Evolutionary conservation across 495 filamentous ascomycete genomes (phyloP).

Genomic region (Amphirosellinia nigrospora): DNA sequence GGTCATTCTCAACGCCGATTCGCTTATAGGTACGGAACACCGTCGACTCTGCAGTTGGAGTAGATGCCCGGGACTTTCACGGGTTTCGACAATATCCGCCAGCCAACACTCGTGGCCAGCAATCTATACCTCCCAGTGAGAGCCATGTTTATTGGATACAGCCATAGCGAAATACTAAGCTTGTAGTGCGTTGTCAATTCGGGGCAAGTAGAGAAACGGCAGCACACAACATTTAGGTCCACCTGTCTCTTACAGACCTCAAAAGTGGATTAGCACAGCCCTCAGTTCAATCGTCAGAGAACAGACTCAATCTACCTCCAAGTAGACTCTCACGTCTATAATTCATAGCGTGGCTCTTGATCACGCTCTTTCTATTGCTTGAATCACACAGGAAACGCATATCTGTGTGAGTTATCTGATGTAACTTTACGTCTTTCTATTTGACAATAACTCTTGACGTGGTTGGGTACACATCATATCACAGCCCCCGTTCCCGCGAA

Average conservation of each 20-base stretch:
- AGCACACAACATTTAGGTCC: slow-evolving; percentile 13
- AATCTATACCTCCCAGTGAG: slow-evolving; percentile 6
- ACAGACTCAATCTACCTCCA: slow-evolving; percentile 12
- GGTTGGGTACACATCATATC: slow-evolving; percentile 19
- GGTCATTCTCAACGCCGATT: slow-evolving; percentile 21
- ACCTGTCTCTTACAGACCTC: slow-evolving; percentile 4
- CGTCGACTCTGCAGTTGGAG: slow-evolving; percentile 25
- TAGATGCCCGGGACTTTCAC: slow-evolving; percentile 13
- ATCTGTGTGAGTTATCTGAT: slow-evolving; percentile 21
- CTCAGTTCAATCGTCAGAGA: slow-evolving; percentile 1
- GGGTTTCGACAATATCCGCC: slow-evolving; percentile 17
- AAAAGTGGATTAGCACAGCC: neutral
- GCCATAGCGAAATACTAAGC: neutral
- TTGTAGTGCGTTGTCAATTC: neutral
- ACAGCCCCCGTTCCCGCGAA: slow-evolving; percentile 10
- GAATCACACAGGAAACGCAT: slow-evolving; percentile 15
- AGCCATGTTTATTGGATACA: slow-evolving; percentile 3
- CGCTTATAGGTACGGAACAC: slow-evolving; percentile 3
- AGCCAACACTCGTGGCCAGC: slow-evolving; percentile 2
- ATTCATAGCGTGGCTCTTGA: neutral
- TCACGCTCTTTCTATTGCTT: neutral
- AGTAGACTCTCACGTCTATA: neutral
- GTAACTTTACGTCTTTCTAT: neutral
- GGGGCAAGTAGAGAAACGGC: neutral
- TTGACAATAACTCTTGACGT: slow-evolving; percentile 16